phyloP scores from a whole-genome alignment of 192 early-diverging fungal species.

The Phlyctochytrium bullatum region DNA sequence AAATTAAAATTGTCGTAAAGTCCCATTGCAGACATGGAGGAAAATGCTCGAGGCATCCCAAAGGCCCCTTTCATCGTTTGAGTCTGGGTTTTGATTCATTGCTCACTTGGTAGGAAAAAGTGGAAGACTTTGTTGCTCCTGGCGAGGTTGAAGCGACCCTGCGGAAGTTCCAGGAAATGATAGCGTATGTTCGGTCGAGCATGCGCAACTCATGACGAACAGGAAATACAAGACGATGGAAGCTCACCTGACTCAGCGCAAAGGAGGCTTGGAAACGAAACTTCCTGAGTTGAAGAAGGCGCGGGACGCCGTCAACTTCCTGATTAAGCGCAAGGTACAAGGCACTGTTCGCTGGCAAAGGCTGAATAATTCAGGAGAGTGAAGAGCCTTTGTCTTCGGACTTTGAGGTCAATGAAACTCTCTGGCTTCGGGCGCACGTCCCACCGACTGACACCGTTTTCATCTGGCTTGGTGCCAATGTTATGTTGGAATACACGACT shows the following conservation, averaged over 20 bases:
- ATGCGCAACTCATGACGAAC: constrained; percentile 5
- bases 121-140: constrained; percentile 79
- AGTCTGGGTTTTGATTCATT: constrained; percentile 1
- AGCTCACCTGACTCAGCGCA: constrained; percentile 80
- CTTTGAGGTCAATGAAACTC: constrained; percentile 94
- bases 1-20: too few relatives aligned
- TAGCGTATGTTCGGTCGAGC: constrained; percentile 46
- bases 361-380: constrained; percentile 38
- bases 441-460: constrained; percentile 76
- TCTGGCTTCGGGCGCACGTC: constrained; percentile 83
- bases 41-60: constrained; percentile 94
- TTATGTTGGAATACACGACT: constrained; percentile 95
- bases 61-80: constrained; percentile 90
- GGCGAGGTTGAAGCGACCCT: constrained; percentile 80
- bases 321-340: not conserved
- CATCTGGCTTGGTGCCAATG: constrained; percentile 97
- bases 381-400: constrained; percentile 73
- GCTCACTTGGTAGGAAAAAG: constrained; percentile 62
- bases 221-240: constrained; percentile 99
- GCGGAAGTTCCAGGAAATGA: constrained; percentile 90
- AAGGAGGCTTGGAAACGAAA: constrained; percentile 80
- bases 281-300: constrained; percentile 97
- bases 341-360: not conserved
- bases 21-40: constrained; percentile 57
- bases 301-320: constrained; percentile 65